Evolutionary conservation across 805 yeast species (phyloP).

Genomic region (Ascoidea asiatica): DNA sequence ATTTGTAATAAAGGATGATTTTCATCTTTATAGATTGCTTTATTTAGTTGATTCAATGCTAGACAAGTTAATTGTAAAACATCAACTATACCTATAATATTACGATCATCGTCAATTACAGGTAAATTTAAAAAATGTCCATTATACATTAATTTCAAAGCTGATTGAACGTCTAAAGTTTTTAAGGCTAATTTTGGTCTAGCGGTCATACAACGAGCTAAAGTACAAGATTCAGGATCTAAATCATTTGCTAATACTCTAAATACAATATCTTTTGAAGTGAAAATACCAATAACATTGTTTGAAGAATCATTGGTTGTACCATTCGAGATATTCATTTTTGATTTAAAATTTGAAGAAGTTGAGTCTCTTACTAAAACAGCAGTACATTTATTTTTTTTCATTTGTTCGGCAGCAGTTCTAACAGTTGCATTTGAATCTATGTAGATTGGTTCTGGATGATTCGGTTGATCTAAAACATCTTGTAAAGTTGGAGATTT

Average conservation of each 20-base stretch:
- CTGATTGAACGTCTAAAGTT: conserved; percentile 25
- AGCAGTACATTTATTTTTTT: conserved; percentile 25
- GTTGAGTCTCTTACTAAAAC: conserved; percentile 24
- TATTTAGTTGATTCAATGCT: conserved; percentile 22
- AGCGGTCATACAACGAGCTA: conserved; percentile 30
- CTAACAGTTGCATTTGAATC: conserved; percentile 23
- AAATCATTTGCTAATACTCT: conserved; percentile 23
- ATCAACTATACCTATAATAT: conserved; percentile 27
- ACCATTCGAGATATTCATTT: not conserved
- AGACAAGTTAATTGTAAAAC: conserved; percentile 30
- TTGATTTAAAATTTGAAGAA: conserved; percentile 1
- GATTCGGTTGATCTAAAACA: conserved; percentile 15
- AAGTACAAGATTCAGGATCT: conserved; percentile 23
- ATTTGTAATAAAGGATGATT: not conserved
- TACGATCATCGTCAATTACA: conserved; percentile 17
- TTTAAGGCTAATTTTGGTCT: conserved; percentile 31
- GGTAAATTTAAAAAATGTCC: conserved; percentile 33
- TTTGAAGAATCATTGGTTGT: conserved; percentile 10
- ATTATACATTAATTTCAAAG: conserved; percentile 31
- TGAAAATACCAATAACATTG: conserved; percentile 29
- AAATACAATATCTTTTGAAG: conserved; percentile 30
- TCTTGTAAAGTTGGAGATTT: conserved; percentile 25
- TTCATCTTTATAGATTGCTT: conserved; percentile 11
- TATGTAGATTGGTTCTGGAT: conserved; percentile 20
- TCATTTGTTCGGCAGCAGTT: conserved; percentile 26